phyloP scores from a whole-genome alignment of 345 rosid species.

The Psidium friedrichsthalianum region DNA sequence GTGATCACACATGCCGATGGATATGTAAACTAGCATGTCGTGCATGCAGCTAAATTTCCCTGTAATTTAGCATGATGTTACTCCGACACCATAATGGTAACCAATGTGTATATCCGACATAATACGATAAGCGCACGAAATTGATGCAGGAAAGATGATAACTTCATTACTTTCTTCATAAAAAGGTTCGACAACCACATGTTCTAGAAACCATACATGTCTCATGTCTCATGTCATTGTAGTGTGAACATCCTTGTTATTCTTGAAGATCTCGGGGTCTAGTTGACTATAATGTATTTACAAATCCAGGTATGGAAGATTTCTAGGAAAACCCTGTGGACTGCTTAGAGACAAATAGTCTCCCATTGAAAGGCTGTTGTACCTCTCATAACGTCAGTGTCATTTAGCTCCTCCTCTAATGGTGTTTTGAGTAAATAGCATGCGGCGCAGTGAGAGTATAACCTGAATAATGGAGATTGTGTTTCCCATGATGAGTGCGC shows the following conservation, averaged over 20 bases:
- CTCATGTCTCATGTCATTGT: neutral
- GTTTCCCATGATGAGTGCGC: slow-evolving; percentile 33
- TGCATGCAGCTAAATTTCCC: neutral
- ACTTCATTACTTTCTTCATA: no score
- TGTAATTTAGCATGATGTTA: neutral
- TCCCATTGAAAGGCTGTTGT: neutral
- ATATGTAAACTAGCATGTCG: neutral
- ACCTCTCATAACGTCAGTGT: no score
- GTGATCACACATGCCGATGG: neutral
- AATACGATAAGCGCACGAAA: neutral
- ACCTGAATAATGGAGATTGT: slow-evolving; percentile 37
- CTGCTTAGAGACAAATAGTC: neutral
- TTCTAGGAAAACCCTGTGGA: neutral
- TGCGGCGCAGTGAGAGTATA: neutral
- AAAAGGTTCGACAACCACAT: no score
- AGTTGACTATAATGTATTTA: neutral
- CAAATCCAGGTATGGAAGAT: neutral
- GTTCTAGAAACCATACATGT: no score
- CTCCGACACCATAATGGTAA: neutral
- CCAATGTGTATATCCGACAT: neutral
- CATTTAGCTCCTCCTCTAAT: neutral
- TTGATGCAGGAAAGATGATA: neutral
- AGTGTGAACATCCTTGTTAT: neutral
- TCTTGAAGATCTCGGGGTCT: neutral
- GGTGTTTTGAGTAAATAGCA: neutral